phyloP scores from a whole-genome alignment of 148 eudicot species.

The Chenopodium berlandieri region DNA sequence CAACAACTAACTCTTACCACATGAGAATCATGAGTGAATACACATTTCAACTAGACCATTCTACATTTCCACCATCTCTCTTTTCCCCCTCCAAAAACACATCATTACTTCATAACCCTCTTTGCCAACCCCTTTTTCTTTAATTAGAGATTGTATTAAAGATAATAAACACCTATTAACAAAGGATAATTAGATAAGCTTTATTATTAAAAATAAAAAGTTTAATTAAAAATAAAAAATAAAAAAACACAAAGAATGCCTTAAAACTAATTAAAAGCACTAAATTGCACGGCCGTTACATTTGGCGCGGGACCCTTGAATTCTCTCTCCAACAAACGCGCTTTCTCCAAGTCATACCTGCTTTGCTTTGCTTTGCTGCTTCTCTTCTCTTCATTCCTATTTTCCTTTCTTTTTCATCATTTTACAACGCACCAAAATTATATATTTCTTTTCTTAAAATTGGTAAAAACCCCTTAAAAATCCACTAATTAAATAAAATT shows the following conservation, averaged over 20 bases:
- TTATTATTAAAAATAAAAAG: too few species aligned
- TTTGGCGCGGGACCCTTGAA: constrained; percentile 30
- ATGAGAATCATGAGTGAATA: too few species aligned
- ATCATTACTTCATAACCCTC: background rate
- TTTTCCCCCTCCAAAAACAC: too few species aligned
- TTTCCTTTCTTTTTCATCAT: background rate
- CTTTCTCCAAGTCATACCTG: constrained; percentile 26
- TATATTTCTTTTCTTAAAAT: background rate
- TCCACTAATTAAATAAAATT: too few species aligned
- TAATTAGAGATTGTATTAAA: background rate
- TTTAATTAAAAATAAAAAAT: too few species aligned
- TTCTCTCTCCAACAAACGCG: constrained; percentile 27
- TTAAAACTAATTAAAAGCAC: background rate
- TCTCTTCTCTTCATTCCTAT: background rate
- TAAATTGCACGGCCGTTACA: constrained; percentile 12
- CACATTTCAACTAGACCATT: too few species aligned
- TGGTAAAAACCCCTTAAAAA: background rate
- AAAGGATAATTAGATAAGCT: background rate
- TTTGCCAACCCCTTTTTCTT: background rate
- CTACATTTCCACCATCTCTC: too few species aligned
- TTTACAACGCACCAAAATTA: background rate
- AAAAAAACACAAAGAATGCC: background rate
- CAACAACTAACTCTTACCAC: too few species aligned
- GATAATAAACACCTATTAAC: too few species aligned
- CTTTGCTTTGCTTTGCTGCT: background rate